Evolutionary conservation across 495 filamentous ascomycete species (phyloP).

Genomic region (Trichoderma reesei): DNA sequence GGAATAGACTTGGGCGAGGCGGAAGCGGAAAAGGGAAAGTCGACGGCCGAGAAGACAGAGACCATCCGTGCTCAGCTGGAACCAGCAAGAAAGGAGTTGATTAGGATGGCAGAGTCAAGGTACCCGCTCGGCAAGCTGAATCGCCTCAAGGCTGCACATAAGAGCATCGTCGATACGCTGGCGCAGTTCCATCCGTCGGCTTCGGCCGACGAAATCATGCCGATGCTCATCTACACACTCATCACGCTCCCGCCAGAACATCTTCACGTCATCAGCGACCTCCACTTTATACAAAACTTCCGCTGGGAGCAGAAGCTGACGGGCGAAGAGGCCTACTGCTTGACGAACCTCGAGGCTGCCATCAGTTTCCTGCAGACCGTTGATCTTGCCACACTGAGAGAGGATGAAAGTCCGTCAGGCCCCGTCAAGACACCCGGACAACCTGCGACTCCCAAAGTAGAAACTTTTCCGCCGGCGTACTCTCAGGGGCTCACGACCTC

Average conservation of each 20-base stretch:
- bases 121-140: conserved; percentile 88
- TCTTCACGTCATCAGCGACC: conserved; percentile 84
- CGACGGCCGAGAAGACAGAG: conserved; percentile 51
- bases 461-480: conserved; percentile 42
- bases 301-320: conserved; percentile 76
- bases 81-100: conserved; percentile 60
- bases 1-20: conserved; percentile 61
- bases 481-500: conserved; percentile 33
- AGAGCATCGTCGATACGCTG: conserved; percentile 86
- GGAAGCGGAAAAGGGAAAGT: conserved; percentile 33
- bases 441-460: conserved; percentile 43
- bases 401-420: conserved; percentile 60
- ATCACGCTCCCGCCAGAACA: conserved; percentile 82
- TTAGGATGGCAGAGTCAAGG: conserved; percentile 75
- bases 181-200: conserved; percentile 72
- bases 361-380: conserved; percentile 97
- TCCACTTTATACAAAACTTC: conserved; percentile 90
- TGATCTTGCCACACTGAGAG: conserved; percentile 80
- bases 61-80: conserved; percentile 65
- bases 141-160: conserved; percentile 79
- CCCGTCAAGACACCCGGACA: conserved; percentile 42
- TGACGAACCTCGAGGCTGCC: conserved; percentile 91
- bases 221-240: conserved; percentile 89
- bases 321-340: conserved; percentile 89
- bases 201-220: conserved; percentile 92